Percentiles rank a stretch among this genome's conserved stretches.
These are phyloP conservation scores for Simplicillium aogashimaense DNA, from an alignment of 2,329 filamentous ascomycete genomes.

Conservation along the genomic window DNA sequence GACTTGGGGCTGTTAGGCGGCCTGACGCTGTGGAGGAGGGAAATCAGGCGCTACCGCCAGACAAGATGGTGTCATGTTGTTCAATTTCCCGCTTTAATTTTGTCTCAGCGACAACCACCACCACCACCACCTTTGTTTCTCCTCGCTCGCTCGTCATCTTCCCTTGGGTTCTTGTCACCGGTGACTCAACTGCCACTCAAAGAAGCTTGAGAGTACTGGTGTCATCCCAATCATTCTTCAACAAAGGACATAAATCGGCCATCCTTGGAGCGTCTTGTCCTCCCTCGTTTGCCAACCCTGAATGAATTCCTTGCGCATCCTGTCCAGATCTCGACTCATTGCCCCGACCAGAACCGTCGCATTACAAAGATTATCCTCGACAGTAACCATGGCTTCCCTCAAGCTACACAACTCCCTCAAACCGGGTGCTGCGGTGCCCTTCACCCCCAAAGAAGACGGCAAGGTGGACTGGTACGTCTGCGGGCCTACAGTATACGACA, in stretches of 20 bases:
- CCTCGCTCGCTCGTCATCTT: neutral
- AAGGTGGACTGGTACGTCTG: conserved; percentile 83
- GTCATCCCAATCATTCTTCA: too few species aligned
- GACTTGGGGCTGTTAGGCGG: too few species aligned
- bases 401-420: conserved; percentile 74
- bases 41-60: neutral
- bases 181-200: conserved; percentile 4
- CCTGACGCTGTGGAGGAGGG: neutral
- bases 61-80: conserved; percentile 1
- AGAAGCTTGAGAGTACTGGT: too few species aligned
- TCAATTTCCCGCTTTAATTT: neutral
- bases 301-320: conserved; percentile 21
- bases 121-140: neutral
- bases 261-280: neutral
- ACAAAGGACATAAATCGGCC: too few species aligned
- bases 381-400: conserved; percentile 43
- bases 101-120: neutral
- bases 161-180: neutral
- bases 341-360: conserved; percentile 16
- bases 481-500: conserved; percentile 78
- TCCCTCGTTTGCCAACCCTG: conserved; percentile 10
- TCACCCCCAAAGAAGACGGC: conserved; percentile 60
- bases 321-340: conserved; percentile 17
- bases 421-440: conserved; percentile 61
- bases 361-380: conserved; percentile 22